phyloP scores from a whole-genome alignment of 129 eudicot species.

The Pittosporum tobira region DNA sequence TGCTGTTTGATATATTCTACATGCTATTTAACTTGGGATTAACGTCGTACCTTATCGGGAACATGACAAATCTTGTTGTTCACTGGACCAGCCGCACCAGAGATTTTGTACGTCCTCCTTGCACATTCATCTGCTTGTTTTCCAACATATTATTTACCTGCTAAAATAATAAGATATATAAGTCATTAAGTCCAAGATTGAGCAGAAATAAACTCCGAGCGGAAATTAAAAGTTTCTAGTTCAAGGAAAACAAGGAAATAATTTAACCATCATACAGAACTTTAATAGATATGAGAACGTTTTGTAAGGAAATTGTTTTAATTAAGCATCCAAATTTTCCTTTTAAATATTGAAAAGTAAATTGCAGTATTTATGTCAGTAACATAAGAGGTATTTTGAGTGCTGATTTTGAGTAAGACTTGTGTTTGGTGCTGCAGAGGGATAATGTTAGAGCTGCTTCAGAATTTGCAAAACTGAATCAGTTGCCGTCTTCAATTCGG shows the following conservation, averaged over 20 bases:
- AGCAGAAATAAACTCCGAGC: not conserved
- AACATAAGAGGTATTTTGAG: constrained; percentile 2
- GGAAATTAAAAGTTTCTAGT: too few species aligned
- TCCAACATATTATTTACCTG: constrained; percentile 4
- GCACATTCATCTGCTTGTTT: constrained; percentile 1
- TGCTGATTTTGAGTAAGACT: constrained; percentile 1
- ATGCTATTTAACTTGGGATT: constrained; percentile 84
- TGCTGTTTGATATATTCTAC: constrained; percentile 74
- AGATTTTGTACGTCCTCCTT: constrained; percentile 55
- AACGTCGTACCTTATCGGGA: constrained; percentile 90
- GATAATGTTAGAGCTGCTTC: constrained; percentile 66
- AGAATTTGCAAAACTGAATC: constrained; percentile 66
- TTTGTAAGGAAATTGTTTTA: not conserved
- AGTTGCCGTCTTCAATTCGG: constrained; percentile 52
- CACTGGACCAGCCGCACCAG: constrained; percentile 92
- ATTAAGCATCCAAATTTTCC: not conserved
- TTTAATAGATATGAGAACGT: not conserved
- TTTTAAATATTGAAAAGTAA: not conserved
- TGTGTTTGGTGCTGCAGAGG: constrained; percentile 43
- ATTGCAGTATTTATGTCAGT: too few species aligned
- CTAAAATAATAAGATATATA: not conserved
- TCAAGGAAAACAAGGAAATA: not conserved
- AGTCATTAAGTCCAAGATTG: not conserved
- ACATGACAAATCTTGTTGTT: constrained; percentile 95
- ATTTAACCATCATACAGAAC: not conserved